Evolutionary conservation across 345 rosid genomes (phyloP), one percentile per base, ranked within the genome.

Genomic region (Brassica incana): DNA sequence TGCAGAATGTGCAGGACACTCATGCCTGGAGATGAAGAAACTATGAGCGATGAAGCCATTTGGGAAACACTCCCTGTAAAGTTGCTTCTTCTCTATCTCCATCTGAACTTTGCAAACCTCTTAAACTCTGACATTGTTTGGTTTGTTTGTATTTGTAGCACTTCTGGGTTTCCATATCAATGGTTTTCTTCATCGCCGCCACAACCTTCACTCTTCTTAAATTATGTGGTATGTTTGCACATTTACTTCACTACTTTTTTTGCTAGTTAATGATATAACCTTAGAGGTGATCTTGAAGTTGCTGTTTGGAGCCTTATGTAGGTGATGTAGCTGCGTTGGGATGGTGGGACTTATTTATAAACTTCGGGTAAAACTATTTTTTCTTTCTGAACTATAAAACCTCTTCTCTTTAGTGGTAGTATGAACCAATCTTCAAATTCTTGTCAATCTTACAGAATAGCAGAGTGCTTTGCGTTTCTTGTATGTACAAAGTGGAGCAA

Each of bases 41-140:
- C 86, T 86, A 86, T 90, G 86, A 92, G 86, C 64, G 97, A 94
- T 78, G 97, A 94, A 85, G 93, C 94, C 75, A 94, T 94, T 84
- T 94, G 97, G 97, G 94, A 90, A 84, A 94, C 95, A 20, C 97
- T 94, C 84, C 97, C 97, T 48, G 97, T 94, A 84, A 89, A 92
- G 8, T 86, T 67, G 3, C 7, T 68, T 27, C 12, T 77, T 59
- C 58, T 59, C 64, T 56, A 52, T 23, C 18, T 35, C 10, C 27
- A 7, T 29, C 48, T 40, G 48, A 40, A 10, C 48, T 40, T 40
- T 40, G 48, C 48, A 40, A 40, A 10, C 48, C 11, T 40, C 11
- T 38, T 38, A 8, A 38, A 38, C 73, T 70, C 71, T 64, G 74
- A 84, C 72, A 73, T 72, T 64, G 30, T 20, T 65, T 81, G 12